These are phyloP conservation scores for Amanita muscaria DNA, from an alignment of 768 basidiomycete species.

Conservation along the genomic window DNA sequence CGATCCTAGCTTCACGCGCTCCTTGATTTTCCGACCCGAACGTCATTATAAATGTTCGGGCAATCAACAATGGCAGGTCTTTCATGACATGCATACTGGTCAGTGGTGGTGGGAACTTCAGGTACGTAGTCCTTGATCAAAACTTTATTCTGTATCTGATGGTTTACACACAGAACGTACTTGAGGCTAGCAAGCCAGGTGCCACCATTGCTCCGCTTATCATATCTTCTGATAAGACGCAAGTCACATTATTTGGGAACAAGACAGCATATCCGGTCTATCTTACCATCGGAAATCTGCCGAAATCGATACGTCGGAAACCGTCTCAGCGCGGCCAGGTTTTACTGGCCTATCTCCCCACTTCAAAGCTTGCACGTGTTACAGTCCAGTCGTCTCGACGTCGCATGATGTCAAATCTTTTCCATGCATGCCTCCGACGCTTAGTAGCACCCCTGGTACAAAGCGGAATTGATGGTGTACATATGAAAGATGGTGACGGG, in stretches of 20 bases:
- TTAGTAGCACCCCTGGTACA: not conserved
- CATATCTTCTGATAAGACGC: conserved; percentile 37
- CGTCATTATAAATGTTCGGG: conserved; percentile 20
- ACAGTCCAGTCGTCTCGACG: conserved; percentile 18
- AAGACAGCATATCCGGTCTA: conserved; percentile 40
- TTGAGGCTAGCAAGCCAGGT: conserved; percentile 17
- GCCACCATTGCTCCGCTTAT: conserved; percentile 35
- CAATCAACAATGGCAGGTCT: not conserved
- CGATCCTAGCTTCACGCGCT: conserved; percentile 20
- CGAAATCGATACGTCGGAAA: conserved; percentile 24
- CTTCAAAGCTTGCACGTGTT: conserved; percentile 24
- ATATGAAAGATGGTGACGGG: not conserved
- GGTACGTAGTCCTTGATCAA: conserved; percentile 7
- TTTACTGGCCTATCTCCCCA: conserved; percentile 27
- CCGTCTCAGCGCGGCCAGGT: conserved; percentile 25
- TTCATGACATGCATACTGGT: conserved; percentile 36
- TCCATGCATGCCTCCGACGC: not conserved
- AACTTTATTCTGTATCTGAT: not conserved
- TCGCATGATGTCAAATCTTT: conserved; percentile 10
- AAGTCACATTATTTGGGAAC: conserved; percentile 30
- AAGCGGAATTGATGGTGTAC: not conserved
- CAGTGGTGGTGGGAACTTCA: conserved; percentile 29
- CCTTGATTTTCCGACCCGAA: conserved; percentile 23
- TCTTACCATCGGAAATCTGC: conserved; percentile 37
- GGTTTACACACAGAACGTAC: conserved; percentile 12